A percentile compares a stretch with the other conserved stretches of the same genome.
Conservation (phyloP, 129 eudicot species). For the Chrysanthemum makinoi region DNA sequence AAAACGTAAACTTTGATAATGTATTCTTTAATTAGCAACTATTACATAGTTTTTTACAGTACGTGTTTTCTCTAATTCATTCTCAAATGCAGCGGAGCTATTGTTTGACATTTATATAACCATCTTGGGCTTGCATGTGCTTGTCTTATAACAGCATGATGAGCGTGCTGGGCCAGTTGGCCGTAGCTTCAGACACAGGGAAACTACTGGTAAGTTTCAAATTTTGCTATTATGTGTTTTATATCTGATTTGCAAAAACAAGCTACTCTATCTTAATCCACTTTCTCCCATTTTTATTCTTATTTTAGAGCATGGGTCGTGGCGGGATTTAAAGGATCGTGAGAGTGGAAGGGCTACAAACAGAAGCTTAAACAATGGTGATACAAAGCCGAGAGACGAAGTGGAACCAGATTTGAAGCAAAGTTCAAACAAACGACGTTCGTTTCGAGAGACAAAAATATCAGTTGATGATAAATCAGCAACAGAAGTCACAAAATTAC, state of each 20-base stretch:
- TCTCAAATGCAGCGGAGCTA: conserved; percentile 2
- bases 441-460: conserved; percentile 75
- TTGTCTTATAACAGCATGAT: conserved; percentile 62
- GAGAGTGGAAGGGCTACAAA: conserved; percentile 34
- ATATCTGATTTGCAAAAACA: neutral
- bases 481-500: conserved; percentile 27
- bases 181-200: conserved; percentile 61
- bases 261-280: neutral
- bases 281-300: neutral
- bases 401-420: conserved; percentile 38
- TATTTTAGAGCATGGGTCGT: conserved; percentile 65
- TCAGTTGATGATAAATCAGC: conserved; percentile 45
- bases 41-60: conserved; percentile 40
- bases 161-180: conserved; percentile 31
- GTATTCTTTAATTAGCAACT: conserved; percentile 19
- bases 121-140: conserved; percentile 7
- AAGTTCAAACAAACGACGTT: conserved; percentile 50
- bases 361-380: conserved; percentile 26
- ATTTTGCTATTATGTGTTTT: conserved; percentile 8
- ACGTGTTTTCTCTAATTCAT: conserved; percentile 48
- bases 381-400: conserved; percentile 35
- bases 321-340: conserved; percentile 61
- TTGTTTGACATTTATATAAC: conserved; percentile 12
- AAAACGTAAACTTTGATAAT: neutral
- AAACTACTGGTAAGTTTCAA: conserved; percentile 49